A percentile compares a stretch with the other conserved stretches of the same genome.
Conservation (phyloP, 768 basidiomycete genomes). For the Filobasidium floriforme region DNA sequence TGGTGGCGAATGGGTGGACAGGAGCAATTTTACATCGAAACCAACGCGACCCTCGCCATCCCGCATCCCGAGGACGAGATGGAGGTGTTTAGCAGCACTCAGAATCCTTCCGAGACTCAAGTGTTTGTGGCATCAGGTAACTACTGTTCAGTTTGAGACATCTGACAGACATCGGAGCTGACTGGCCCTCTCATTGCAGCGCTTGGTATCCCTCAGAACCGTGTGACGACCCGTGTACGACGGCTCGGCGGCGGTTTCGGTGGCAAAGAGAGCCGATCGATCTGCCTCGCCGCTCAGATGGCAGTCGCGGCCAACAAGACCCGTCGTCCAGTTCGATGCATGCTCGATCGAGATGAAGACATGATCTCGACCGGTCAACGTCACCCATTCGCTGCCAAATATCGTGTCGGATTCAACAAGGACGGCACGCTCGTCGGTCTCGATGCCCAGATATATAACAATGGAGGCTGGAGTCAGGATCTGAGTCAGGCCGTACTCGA, state of each 20-base stretch:
- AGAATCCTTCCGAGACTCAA: constrained; percentile 30
- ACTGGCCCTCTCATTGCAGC: constrained; percentile 5
- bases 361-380: constrained; percentile 33
- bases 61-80: constrained; percentile 35
- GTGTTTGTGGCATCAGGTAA: constrained; percentile 26
- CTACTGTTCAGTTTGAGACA: background rate
- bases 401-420: constrained; percentile 29
- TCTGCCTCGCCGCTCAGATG: constrained; percentile 24
- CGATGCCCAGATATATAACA: constrained; percentile 26
- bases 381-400: constrained; percentile 28
- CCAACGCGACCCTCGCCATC: constrained; percentile 25
- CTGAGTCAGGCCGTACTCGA: constrained; percentile 31
- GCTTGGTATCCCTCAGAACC: constrained; percentile 30
- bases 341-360: constrained; percentile 33
- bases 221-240: constrained; percentile 24
- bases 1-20: constrained; percentile 25
- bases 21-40: constrained; percentile 33
- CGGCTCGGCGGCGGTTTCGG: constrained; percentile 34
- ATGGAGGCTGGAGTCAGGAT: constrained; percentile 35
- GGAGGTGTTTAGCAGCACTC: constrained; percentile 29
- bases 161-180: background rate
- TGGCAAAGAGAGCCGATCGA: constrained; percentile 28
- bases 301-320: constrained; percentile 31
- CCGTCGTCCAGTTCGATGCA: constrained; percentile 28
- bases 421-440: constrained; percentile 32